These are phyloP conservation scores for Clavariopsis aquatica DNA, from an alignment of 495 filamentous ascomycete genomes.

Conservation along the genomic window DNA sequence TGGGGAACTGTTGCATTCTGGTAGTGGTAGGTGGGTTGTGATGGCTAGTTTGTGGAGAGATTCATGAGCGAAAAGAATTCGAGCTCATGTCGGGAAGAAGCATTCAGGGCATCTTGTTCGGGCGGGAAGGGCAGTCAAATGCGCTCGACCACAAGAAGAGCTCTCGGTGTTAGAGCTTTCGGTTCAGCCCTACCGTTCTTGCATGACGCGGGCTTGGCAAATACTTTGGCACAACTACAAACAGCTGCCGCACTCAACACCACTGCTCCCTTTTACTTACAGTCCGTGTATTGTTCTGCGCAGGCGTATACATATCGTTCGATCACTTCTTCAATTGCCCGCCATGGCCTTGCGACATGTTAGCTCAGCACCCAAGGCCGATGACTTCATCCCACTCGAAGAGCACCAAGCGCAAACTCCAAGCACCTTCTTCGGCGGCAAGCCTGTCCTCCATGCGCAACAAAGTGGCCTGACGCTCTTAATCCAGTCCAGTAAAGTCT, in stretches of 20 bases:
- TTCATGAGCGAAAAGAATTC: neutral
- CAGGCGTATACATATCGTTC: too few relatives aligned
- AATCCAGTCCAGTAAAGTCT: constrained; percentile 51
- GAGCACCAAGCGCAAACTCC: constrained; percentile 86
- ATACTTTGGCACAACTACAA: too few relatives aligned
- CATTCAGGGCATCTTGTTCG: neutral
- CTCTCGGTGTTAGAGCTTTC: neutral
- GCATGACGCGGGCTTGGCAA: neutral
- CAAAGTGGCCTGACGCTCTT: constrained; percentile 61
- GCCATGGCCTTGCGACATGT: constrained; percentile 31
- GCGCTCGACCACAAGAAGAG: neutral
- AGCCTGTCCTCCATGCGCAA: constrained; percentile 79
- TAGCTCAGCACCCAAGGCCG: constrained; percentile 47
- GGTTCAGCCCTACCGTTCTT: too few relatives aligned
- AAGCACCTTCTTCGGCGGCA: constrained; percentile 73
- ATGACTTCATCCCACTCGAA: constrained; percentile 68
- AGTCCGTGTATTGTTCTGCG: too few relatives aligned
- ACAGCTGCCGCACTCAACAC: too few relatives aligned
- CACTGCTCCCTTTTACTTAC: too few relatives aligned
- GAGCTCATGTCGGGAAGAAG: neutral
- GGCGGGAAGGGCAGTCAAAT: neutral
- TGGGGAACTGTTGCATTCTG: constrained; percentile 43
- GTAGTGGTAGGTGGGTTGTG: neutral
- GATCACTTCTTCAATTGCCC: neutral
- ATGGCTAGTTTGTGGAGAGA: neutral